Evolutionary conservation across 768 basidiomycete species (phyloP).

Genomic region (Lactifluus pinguis): DNA sequence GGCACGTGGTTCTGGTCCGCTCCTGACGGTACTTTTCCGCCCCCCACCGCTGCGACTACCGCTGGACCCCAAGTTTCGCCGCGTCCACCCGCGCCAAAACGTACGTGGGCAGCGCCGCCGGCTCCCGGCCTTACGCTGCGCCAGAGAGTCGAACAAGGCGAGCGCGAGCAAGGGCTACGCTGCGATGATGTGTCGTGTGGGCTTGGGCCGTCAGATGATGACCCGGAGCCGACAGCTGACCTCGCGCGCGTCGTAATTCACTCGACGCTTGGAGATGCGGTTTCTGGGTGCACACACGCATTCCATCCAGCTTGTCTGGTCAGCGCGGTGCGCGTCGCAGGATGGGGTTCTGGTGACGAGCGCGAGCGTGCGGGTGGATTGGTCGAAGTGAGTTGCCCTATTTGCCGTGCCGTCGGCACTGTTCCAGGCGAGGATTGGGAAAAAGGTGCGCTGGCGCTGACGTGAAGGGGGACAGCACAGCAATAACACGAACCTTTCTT

Average conservation of each 20-base stretch:
- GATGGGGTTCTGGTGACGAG: slow-evolving; percentile 39
- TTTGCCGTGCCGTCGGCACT: slow-evolving; percentile 56
- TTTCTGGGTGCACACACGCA: slow-evolving; percentile 46
- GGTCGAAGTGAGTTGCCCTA: slow-evolving; percentile 67
- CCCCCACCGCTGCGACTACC: neutral
- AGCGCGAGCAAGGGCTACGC: slow-evolving; percentile 62
- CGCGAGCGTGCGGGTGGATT: slow-evolving; percentile 27
- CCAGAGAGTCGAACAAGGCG: slow-evolving; percentile 61
- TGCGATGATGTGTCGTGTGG: slow-evolving; percentile 70
- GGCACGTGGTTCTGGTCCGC: slow-evolving; percentile 12
- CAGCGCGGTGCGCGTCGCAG: slow-evolving; percentile 51
- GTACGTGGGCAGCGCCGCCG: slow-evolving; percentile 49
- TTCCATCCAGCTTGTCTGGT: slow-evolving; percentile 74
- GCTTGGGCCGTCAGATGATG: slow-evolving; percentile 66
- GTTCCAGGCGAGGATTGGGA: slow-evolving; percentile 57
- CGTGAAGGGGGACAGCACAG: neutral
- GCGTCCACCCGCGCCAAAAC: slow-evolving; percentile 31
- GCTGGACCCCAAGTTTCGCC: slow-evolving; percentile 16
- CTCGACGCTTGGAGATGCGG: slow-evolving; percentile 16
- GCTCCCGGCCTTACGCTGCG: slow-evolving; percentile 64
- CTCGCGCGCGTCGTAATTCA: slow-evolving; percentile 34
- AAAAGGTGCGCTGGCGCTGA: slow-evolving; percentile 30
- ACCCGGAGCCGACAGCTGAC: slow-evolving; percentile 36
- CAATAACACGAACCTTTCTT: too few species aligned
- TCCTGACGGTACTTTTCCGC: neutral